Evolutionary conservation across 768 basidiomycete species (phyloP), one percentile per base, ranked within the genome.

Genomic region (Hypsizygus marmoreus): DNA sequence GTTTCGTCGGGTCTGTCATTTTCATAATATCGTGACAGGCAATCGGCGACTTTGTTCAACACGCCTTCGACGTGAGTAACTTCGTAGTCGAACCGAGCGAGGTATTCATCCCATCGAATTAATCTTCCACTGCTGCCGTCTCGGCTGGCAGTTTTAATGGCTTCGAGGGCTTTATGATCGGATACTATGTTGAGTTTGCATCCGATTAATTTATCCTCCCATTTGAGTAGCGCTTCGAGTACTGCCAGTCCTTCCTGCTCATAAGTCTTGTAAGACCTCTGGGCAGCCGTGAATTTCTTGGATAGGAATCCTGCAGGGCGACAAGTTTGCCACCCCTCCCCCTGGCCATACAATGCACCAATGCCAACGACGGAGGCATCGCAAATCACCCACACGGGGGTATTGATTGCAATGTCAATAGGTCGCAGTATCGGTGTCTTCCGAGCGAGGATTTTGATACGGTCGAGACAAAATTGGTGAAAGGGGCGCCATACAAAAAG

Each of bases 401-500:
- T 26, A 23, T 13, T 26, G 3, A 14, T 23, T 6, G 4, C 5
- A 1, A 16, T 13, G 0, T n/a, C 11, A 24, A 38, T 38, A 2
- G 7, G 37, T 14, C 13, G 10, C 5, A 38, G 9, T 23, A 38
- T 23, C 1, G 23, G 37, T 2, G 11, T 38, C 20, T 4, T 23
- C n/a, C 37, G 28, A 13, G 23, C 23, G 5, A 25, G 53, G 38
- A 31, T 51, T 50, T 63, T 64, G 23, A 65, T 54, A 6, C 9
- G 29, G 1, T 53, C 33, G 22, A 69, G 65, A 23, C 57, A 59
- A 4, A 33, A 32, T 4, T 49, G 30, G 12, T 66, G 61, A 1
- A 68, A 19, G 1, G 55, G 58, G 1, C 42, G 26, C 68, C 68
- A 70, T 3, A 46, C n/a, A 25, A 68, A 70, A 4, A 49, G 34